Evolutionary conservation across 169 alveolate genomes (phyloP).

Genomic region (Plasmodium fragile): DNA sequence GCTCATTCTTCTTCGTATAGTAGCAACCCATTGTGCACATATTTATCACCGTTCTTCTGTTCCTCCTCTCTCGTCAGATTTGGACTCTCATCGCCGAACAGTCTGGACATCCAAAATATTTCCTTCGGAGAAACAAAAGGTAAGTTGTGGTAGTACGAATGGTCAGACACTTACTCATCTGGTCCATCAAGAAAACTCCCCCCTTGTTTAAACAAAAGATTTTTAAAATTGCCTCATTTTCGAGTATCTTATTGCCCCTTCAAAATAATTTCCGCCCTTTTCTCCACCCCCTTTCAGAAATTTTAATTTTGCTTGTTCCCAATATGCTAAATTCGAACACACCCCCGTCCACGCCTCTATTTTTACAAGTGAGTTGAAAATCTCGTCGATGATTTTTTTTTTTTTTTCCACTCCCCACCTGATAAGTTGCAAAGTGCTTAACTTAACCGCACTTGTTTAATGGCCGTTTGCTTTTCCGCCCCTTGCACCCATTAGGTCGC

Average conservation of each 20-base stretch:
- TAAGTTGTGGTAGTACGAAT: background rate
- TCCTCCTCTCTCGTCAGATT: constrained; percentile 1
- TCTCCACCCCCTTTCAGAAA: constrained; percentile 15
- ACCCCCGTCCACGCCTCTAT: constrained; percentile 78
- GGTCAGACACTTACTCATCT: background rate
- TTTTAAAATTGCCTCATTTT: background rate
- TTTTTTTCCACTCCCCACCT: background rate
- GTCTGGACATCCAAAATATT: constrained; percentile 33
- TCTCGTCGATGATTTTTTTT: background rate
- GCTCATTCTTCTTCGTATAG: background rate
- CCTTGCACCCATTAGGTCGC: constrained; percentile 75
- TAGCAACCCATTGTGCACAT: background rate
- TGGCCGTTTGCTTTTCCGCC: background rate
- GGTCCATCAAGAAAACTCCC: background rate
- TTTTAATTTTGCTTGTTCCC: constrained; percentile 55
- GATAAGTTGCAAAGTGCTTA: background rate
- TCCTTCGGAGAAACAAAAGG: constrained; percentile 66
- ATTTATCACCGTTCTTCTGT: background rate
- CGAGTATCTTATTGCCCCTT: background rate
- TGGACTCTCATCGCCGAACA: constrained; percentile 68
- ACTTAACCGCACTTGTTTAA: background rate
- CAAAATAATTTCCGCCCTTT: background rate
- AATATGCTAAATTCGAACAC: constrained; percentile 77
- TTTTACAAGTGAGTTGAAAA: constrained; percentile 61
- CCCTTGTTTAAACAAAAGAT: background rate